A percentile compares a stretch with the other conserved stretches of the same genome.
Evolutionary conservation across 352 stramenopile genomes (phyloP).

Genomic region (Phytophthora podocarpi): DNA sequence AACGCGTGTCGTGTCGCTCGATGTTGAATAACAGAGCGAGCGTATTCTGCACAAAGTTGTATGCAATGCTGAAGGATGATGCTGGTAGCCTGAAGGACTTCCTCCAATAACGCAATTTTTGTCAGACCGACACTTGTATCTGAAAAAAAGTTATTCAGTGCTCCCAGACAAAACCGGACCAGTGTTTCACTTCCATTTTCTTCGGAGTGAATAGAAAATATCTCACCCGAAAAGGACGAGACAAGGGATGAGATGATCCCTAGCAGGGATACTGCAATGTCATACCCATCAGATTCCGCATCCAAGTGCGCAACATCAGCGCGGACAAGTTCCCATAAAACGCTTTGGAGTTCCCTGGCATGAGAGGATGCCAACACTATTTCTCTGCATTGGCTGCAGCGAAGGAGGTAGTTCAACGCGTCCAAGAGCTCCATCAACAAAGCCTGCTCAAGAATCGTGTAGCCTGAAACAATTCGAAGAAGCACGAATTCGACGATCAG

Average conservation of each 20-base stretch:
- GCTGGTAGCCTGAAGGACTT: conserved; percentile 26
- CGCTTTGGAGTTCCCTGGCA: conserved; percentile 9
- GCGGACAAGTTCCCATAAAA: conserved; percentile 25
- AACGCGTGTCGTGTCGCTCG: conserved; percentile 14
- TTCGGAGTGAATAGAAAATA: conserved; percentile 18
- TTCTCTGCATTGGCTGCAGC: conserved; percentile 22
- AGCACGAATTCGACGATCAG: conserved; percentile 33
- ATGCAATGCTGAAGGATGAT: conserved; percentile 29
- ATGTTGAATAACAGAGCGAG: conserved; percentile 25
- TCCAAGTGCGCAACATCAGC: conserved; percentile 13
- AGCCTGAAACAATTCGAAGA: conserved; percentile 28
- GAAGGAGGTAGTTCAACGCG: conserved; percentile 29
- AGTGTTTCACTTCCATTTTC: conserved; percentile 3
- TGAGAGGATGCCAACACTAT: conserved; percentile 19
- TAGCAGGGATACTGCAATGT: conserved; percentile 22
- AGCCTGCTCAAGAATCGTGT: conserved; percentile 16
- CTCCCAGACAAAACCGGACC: conserved; percentile 17
- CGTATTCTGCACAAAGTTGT: conserved; percentile 23
- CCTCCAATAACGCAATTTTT: conserved; percentile 5
- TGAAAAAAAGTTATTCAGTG: conserved; percentile 2
- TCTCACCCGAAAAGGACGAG: conserved; percentile 3
- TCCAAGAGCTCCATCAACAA: conserved; percentile 30
- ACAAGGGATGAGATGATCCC: conserved; percentile 19
- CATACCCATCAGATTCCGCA: not conserved
- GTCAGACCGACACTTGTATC: conserved; percentile 1